Percentiles rank a stretch among this genome's conserved stretches.
Evolutionary conservation across 2,329 filamentous ascomycete genomes (phyloP).

Genomic region (Aspergillus sp.): DNA sequence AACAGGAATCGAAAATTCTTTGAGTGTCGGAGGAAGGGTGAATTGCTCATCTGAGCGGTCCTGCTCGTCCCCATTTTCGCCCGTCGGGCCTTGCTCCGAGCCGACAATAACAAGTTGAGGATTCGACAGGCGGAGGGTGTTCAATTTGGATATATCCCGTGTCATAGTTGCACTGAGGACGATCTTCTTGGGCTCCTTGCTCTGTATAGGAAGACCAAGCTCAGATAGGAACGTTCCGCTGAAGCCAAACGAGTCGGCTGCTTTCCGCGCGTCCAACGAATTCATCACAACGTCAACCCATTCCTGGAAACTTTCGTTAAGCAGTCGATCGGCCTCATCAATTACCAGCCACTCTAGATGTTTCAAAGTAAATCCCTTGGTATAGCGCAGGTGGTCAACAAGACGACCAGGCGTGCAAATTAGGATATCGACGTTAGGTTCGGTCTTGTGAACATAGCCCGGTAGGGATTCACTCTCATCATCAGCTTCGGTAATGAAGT

Average conservation of each 20-base stretch:
- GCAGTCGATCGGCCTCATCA: constrained; percentile 88
- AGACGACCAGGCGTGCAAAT: constrained; percentile 90
- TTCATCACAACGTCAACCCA: constrained; percentile 74
- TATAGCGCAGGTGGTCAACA: constrained; percentile 85
- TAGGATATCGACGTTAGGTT: constrained; percentile 79
- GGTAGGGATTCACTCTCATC: constrained; percentile 47
- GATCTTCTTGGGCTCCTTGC: constrained; percentile 67
- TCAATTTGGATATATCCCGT: constrained; percentile 76
- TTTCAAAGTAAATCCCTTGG: constrained; percentile 75
- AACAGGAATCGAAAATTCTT: constrained; percentile 67
- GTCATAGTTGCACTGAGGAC: constrained; percentile 93
- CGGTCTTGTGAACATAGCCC: constrained; percentile 63
- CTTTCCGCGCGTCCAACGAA: constrained; percentile 56
- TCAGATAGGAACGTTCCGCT: constrained; percentile 32
- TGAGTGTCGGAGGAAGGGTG: constrained; percentile 62
- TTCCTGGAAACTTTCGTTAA: constrained; percentile 89
- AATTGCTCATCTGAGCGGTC: constrained; percentile 40
- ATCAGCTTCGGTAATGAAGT: constrained; percentile 44
- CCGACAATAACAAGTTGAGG: constrained; percentile 78
- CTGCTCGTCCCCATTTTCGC: constrained; percentile 22
- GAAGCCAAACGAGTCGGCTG: constrained; percentile 47
- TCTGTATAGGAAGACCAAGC: constrained; percentile 40
- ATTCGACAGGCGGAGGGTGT: constrained; percentile 67
- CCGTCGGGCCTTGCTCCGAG: constrained; percentile 36
- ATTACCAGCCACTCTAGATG: constrained; percentile 85